Evolutionary conservation across 257 asterid genomes (phyloP).

Genomic region (Leonotis leonurus): DNA sequence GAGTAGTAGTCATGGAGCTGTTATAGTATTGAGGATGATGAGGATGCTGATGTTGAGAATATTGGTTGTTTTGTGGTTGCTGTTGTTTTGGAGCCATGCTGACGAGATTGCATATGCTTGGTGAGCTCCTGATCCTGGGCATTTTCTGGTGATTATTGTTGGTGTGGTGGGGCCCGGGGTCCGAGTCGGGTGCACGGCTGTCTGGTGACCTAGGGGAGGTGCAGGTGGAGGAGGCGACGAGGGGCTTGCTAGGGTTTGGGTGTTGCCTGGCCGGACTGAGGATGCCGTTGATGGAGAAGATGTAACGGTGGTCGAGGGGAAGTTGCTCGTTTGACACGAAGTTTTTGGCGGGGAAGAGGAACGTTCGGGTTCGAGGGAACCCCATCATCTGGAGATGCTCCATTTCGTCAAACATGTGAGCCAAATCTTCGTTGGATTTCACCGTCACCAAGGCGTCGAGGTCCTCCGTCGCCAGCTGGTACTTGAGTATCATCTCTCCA

Average conservation of each 20-base stretch:
- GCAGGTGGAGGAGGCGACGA: slow-evolving; percentile 37
- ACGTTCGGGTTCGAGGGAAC: slow-evolving; percentile 50
- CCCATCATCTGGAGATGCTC: slow-evolving; percentile 39
- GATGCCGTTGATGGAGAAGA: slow-evolving; percentile 70
- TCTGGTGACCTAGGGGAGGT: slow-evolving; percentile 62
- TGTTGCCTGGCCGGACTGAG: slow-evolving; percentile 24
- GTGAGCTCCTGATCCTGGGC: slow-evolving; percentile 67
- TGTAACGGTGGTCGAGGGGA: slow-evolving; percentile 58
- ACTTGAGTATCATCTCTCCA: slow-evolving; percentile 70
- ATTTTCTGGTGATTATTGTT: slow-evolving; percentile 5
- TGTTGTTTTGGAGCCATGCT: too few relatives aligned
- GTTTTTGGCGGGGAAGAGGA: slow-evolving; percentile 62
- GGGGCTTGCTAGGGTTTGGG: slow-evolving; percentile 13
- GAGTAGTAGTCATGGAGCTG: slow-evolving; percentile 9
- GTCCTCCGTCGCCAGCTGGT: slow-evolving; percentile 68
- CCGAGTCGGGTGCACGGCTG: slow-evolving; percentile 31
- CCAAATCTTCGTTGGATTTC: slow-evolving; percentile 67
- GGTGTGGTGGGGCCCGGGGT: background rate
- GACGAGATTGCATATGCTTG: slow-evolving; percentile 45
- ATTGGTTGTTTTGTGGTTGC: slow-evolving; percentile 26
- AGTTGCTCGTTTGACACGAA: slow-evolving; percentile 14
- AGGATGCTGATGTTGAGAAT: slow-evolving; percentile 24
- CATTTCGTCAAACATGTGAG: slow-evolving; percentile 68
- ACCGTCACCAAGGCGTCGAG: slow-evolving; percentile 76
- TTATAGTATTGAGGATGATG: slow-evolving; percentile 26